phyloP scores from a whole-genome alignment of 352 stramenopile genomes.

The Plasmopara halstedii region DNA sequence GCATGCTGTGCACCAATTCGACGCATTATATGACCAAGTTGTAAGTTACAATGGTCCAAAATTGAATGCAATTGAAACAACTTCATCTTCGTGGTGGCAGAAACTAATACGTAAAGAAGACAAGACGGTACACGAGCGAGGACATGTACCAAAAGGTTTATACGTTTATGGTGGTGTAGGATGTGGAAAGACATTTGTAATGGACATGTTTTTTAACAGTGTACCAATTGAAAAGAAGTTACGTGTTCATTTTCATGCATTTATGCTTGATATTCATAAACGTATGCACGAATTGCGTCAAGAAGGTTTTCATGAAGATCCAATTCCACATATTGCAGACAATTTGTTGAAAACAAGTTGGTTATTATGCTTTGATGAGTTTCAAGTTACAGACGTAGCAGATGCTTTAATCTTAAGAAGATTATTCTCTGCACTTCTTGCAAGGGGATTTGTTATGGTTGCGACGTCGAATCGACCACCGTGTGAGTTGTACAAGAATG shows the following conservation, averaged over 20 bases:
- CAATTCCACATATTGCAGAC: slow-evolving; percentile 78
- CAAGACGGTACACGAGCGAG: slow-evolving; percentile 1
- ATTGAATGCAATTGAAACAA: background rate
- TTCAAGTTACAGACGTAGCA: slow-evolving; percentile 96
- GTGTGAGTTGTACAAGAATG: slow-evolving; percentile 93
- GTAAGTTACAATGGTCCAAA: slow-evolving; percentile 44
- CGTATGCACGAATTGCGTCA: slow-evolving; percentile 92
- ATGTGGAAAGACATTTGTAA: slow-evolving; percentile 94
- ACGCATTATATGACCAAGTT: slow-evolving; percentile 49
- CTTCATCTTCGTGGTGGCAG: slow-evolving; percentile 44
- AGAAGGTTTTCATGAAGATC: slow-evolving; percentile 66
- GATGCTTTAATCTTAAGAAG: slow-evolving; percentile 94
- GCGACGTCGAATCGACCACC: slow-evolving; percentile 95
- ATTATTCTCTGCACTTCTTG: slow-evolving; percentile 90
- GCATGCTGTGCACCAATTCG: slow-evolving; percentile 54
- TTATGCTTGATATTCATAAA: slow-evolving; percentile 96
- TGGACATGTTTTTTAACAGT: slow-evolving; percentile 94
- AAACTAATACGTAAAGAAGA: slow-evolving; percentile 29
- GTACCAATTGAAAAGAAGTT: slow-evolving; percentile 71
- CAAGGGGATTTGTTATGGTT: slow-evolving; percentile 90
- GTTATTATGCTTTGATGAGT: slow-evolving; percentile 98
- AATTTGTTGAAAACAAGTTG: slow-evolving; percentile 83
- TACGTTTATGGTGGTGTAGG: slow-evolving; percentile 96
- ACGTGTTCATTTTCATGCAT: slow-evolving; percentile 97
- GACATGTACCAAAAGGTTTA: slow-evolving; percentile 81